phyloP scores from a whole-genome alignment of 2,329 filamentous ascomycete species.

The Alternaria consortialis region DNA sequence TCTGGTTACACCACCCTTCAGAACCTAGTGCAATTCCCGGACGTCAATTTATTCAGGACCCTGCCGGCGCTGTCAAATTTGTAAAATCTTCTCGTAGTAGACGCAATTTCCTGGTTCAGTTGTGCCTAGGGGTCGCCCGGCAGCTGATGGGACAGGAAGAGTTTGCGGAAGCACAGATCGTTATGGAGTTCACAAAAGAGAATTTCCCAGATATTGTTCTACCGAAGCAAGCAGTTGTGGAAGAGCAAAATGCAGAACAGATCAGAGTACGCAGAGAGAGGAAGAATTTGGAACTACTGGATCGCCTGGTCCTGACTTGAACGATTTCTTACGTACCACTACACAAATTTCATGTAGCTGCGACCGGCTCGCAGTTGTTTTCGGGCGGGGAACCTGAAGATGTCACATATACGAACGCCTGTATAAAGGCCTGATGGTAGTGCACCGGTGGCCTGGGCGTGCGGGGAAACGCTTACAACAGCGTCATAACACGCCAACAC shows the following conservation, averaged over 20 bases:
- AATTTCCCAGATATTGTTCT: conserved; percentile 46
- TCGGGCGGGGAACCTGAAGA: conserved; percentile 1
- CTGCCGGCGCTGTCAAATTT: conserved; percentile 26
- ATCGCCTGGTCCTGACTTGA: conserved; percentile 36
- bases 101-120: conserved; percentile 38
- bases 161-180: conserved; percentile 39
- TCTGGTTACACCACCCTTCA: conserved; percentile 45
- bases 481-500: neutral
- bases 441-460: conserved; percentile 10
- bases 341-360: neutral
- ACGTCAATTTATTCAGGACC: conserved; percentile 36
- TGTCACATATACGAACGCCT: neutral
- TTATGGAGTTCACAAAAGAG: conserved; percentile 41
- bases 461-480: conserved; percentile 3
- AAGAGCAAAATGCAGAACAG: conserved; percentile 1
- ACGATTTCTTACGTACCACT: neutral
- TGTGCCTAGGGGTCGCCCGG: conserved; percentile 43
- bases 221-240: conserved; percentile 14
- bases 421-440: conserved; percentile 6
- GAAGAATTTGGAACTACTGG: conserved; percentile 38
- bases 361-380: conserved; percentile 1
- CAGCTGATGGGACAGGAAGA: conserved; percentile 41
- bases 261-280: conserved; percentile 22
- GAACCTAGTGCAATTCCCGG: conserved; percentile 28
- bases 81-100: conserved; percentile 19